phyloP scores from a whole-genome alignment of 495 filamentous ascomycete species.

The Neurospora sp. region DNA sequence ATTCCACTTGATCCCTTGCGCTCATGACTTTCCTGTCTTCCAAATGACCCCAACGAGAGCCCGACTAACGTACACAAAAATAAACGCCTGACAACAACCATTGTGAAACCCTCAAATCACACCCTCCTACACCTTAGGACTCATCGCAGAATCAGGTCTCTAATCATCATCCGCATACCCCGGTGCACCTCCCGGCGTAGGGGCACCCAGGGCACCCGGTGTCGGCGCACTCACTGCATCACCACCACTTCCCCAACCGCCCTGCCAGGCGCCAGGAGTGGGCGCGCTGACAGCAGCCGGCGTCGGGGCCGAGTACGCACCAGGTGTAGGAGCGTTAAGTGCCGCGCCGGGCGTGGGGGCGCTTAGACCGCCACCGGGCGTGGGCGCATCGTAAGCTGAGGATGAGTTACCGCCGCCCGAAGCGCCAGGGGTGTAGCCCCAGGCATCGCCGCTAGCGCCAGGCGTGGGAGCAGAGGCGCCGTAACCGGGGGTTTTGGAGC shows the following conservation, averaged over 20 bases:
- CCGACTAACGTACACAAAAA: neutral
- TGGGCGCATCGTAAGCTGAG: conserved; percentile 61
- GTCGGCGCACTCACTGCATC: conserved; percentile 54
- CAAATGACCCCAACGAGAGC: neutral
- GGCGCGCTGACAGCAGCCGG: conserved; percentile 58
- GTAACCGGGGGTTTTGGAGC: conserved; percentile 69
- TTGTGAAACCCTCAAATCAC: neutral
- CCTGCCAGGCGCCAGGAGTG: conserved; percentile 53
- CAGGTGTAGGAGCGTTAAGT: conserved; percentile 71
- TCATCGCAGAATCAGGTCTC: neutral
- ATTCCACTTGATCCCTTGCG: neutral
- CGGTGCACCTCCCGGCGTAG: conserved; percentile 67
- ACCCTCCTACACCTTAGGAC: neutral
- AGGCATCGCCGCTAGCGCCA: conserved; percentile 40
- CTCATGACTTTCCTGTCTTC: neutral
- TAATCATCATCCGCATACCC: conserved; percentile 44
- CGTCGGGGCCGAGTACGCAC: conserved; percentile 58
- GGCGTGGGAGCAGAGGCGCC: conserved; percentile 46
- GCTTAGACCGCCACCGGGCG: conserved; percentile 56
- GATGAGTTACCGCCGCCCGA: conserved; percentile 47
- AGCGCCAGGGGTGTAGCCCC: conserved; percentile 41
- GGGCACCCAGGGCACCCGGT: conserved; percentile 45
- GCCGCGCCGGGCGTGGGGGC: conserved; percentile 61
- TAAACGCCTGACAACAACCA: neutral
- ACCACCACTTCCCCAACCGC: conserved; percentile 48